Conservation (phyloP, 192 early-diverging fungal genomes). For the Phlyctochytrium arcticum region DNA sequence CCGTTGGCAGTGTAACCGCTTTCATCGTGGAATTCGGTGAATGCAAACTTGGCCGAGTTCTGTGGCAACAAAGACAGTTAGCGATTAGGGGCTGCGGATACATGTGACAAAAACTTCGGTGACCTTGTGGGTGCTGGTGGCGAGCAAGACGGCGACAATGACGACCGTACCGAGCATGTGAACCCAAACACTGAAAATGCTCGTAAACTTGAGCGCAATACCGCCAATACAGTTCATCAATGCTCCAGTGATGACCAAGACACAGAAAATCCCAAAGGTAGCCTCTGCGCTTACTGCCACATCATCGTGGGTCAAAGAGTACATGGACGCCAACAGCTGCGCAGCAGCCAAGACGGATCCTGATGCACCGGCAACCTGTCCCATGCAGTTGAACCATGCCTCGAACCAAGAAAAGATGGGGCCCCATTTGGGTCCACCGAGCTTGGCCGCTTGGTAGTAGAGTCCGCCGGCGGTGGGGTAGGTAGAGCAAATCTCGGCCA, state of each 20-base stretch:
- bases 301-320: constrained; percentile 6
- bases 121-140: constrained; percentile 20
- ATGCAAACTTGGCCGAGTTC: constrained; percentile 26
- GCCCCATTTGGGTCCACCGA: constrained; percentile 33
- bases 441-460: constrained; percentile 42
- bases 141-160: constrained; percentile 39
- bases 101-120: neutral
- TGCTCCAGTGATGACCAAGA: constrained; percentile 30
- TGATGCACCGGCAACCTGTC: constrained; percentile 31
- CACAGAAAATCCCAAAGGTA: constrained; percentile 19
- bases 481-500: constrained; percentile 45
- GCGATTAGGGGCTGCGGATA: constrained; percentile 1
- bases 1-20: constrained; percentile 27
- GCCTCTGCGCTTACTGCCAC: neutral
- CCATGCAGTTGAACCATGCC: constrained; percentile 38
- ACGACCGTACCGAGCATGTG: constrained; percentile 40
- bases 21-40: constrained; percentile 24
- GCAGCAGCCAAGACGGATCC: constrained; percentile 32
- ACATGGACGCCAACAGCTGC: constrained; percentile 16
- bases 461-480: constrained; percentile 40
- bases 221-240: constrained; percentile 30
- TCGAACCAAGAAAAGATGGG: constrained; percentile 39
- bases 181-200: constrained; percentile 26
- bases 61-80: constrained; percentile 9
- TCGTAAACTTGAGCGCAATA: constrained; percentile 21